These are phyloP conservation scores for Choanephora cucurbitarum DNA, from an alignment of 371 early-diverging fungal genomes.

Conservation along the genomic window DNA sequence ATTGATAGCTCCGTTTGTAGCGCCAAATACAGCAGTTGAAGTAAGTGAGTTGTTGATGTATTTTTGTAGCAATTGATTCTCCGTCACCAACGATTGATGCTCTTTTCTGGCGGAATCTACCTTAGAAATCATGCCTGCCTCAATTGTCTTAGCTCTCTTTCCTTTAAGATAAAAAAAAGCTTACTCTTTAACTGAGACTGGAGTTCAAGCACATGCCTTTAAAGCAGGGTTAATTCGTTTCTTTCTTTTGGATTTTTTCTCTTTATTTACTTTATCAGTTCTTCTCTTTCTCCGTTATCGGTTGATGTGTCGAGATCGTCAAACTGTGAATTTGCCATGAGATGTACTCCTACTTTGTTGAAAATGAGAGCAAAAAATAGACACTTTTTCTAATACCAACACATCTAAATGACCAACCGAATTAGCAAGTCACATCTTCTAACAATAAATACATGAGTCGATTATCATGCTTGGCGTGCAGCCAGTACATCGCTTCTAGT, in stretches of 20 bases:
- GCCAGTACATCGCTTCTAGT: no score
- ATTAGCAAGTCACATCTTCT: no score
- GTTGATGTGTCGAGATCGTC: conserved; percentile 16
- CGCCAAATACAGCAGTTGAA: conserved; percentile 60
- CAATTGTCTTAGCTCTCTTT: conserved; percentile 1
- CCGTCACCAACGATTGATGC: conserved; percentile 49
- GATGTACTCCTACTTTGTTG: no score
- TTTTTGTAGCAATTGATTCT: conserved; percentile 56
- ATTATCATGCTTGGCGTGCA: no score
- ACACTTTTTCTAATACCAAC: no score
- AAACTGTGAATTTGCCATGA: conserved; percentile 17
- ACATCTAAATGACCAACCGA: no score
- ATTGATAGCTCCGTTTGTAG: conserved; percentile 47
- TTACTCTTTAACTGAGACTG: conserved; percentile 45
- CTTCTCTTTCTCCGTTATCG: conserved; percentile 35
- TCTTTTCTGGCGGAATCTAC: conserved; percentile 50
- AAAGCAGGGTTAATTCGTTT: neutral
- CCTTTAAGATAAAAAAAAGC: neutral
- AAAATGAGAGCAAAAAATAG: no score
- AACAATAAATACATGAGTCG: no score
- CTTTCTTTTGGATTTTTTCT: neutral
- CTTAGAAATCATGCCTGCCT: conserved; percentile 43
- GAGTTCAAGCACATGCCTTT: conserved; percentile 42
- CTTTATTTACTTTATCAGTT: conserved; percentile 32
- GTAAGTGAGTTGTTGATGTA: conserved; percentile 58